Evolutionary conservation across 495 filamentous ascomycete genomes (phyloP).

Genomic region (Bathelium albidoporum): DNA sequence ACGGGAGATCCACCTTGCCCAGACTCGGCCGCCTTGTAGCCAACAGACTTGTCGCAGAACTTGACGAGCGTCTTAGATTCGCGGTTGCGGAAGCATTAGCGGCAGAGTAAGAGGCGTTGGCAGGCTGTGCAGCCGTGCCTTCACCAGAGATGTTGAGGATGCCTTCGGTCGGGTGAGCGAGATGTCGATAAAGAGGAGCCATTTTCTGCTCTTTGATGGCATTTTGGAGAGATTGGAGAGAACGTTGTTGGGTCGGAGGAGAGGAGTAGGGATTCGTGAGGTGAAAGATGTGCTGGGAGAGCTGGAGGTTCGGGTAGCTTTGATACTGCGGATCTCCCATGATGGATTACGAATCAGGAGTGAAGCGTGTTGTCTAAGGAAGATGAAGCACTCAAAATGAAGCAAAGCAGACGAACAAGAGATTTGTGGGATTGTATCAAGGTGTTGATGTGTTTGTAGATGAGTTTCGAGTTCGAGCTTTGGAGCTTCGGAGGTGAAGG

Average conservation of each 20-base stretch:
- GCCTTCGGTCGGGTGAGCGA: conserved; percentile 88
- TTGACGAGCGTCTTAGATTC: conserved; percentile 23
- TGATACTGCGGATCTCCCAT: conserved; percentile 99
- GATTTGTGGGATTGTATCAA: background rate
- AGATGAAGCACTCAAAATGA: background rate
- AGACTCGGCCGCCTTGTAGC: conserved; percentile 50
- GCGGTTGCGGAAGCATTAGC: conserved; percentile 6
- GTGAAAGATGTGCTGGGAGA: conserved; percentile 95
- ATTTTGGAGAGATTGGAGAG: conserved; percentile 79
- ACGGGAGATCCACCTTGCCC: conserved; percentile 59
- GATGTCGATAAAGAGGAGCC: conserved; percentile 90
- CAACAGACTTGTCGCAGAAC: conserved; percentile 39
- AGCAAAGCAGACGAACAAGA: background rate
- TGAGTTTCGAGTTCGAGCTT: background rate
- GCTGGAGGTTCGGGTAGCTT: conserved; percentile 81
- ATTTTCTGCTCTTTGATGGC: conserved; percentile 89
- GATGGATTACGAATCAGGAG: conserved; percentile 51
- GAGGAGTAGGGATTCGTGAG: conserved; percentile 80
- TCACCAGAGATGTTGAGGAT: conserved; percentile 73
- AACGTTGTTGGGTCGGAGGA: conserved; percentile 53
- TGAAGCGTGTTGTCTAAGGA: background rate
- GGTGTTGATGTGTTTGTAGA: background rate
- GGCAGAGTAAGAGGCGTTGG: conserved; percentile 26
- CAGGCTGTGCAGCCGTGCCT: conserved; percentile 48
- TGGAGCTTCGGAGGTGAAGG: conserved; percentile 1